These are phyloP conservation scores for Boletus subcaerulescens DNA, from an alignment of 768 basidiomycete species.

Conservation along the genomic window DNA sequence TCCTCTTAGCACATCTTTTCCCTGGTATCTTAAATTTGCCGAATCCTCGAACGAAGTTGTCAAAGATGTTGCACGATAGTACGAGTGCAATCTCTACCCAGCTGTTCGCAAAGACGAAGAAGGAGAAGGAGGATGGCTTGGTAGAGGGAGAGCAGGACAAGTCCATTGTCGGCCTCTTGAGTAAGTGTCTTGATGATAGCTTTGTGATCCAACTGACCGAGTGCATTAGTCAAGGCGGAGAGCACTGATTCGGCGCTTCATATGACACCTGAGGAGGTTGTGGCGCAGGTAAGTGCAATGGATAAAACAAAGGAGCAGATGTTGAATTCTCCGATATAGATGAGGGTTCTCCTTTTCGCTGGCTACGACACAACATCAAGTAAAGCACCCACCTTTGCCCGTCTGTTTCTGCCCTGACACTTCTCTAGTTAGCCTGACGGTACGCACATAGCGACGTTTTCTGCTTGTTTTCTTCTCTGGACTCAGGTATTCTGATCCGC, in stretches of 20 bases:
- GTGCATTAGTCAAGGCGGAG: conserved; percentile 37
- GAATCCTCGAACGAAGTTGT: conserved; percentile 24
- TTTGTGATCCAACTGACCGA: background rate
- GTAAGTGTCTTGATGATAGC: conserved; percentile 19
- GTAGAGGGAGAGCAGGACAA: conserved; percentile 32
- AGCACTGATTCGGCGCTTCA: conserved; percentile 26
- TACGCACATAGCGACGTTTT: background rate
- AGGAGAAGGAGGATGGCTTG: conserved; percentile 29
- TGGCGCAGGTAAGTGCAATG: conserved; percentile 26
- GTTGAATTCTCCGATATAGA: conserved; percentile 9
- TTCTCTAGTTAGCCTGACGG: conserved; percentile 25
- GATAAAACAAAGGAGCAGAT: background rate
- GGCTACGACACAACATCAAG: conserved; percentile 45
- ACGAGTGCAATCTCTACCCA: conserved; percentile 33
- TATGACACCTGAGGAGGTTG: conserved; percentile 41
- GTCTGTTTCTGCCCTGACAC: background rate
- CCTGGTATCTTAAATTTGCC: conserved; percentile 34
- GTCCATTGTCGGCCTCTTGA: conserved; percentile 37
- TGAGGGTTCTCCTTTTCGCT: conserved; percentile 38
- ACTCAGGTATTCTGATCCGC: background rate
- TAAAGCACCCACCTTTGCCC: conserved; percentile 5
- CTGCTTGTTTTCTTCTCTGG: too few relatives aligned
- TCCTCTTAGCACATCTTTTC: conserved; percentile 30
- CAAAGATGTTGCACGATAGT: conserved; percentile 27
- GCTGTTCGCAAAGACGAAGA: conserved; percentile 32